Evolutionary conservation across 2,329 filamentous ascomycete genomes (phyloP).

Genomic region (Diatrype stigma): DNA sequence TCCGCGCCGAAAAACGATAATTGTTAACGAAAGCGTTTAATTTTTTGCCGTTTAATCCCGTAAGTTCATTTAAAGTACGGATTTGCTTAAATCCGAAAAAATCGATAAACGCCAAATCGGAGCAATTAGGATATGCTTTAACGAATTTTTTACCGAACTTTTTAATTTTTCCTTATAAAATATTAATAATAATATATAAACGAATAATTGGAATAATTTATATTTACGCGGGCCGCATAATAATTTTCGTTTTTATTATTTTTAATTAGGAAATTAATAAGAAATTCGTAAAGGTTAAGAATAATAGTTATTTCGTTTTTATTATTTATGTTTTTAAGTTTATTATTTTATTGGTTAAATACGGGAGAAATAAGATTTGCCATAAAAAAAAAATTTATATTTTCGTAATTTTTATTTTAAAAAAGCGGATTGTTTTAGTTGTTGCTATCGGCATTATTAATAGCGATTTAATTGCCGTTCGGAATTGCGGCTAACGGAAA

Average conservation of each 20-base stretch:
- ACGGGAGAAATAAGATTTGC: too few species aligned
- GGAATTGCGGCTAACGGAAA: too few species aligned
- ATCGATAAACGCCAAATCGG: background rate
- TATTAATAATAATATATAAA: background rate
- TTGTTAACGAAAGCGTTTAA: background rate
- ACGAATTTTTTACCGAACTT: background rate
- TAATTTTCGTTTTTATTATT: background rate
- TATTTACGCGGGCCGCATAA: background rate
- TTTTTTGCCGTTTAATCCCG: background rate
- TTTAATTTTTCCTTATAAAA: background rate
- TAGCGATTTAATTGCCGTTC: too few species aligned
- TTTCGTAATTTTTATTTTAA: too few species aligned
- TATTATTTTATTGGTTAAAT: too few species aligned
- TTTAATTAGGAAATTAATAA: background rate
- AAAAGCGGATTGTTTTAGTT: too few species aligned
- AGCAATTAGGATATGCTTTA: background rate
- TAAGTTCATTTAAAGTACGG: background rate
- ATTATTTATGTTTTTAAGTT: background rate
- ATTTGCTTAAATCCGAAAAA: background rate
- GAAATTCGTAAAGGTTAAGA: background rate
- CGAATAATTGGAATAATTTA: background rate
- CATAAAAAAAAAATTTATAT: too few species aligned
- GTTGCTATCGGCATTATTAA: too few species aligned
- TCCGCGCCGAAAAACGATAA: background rate
- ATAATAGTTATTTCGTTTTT: background rate